phyloP scores from a whole-genome alignment of 768 basidiomycete species.

The Xerocomellus dryophilus region DNA sequence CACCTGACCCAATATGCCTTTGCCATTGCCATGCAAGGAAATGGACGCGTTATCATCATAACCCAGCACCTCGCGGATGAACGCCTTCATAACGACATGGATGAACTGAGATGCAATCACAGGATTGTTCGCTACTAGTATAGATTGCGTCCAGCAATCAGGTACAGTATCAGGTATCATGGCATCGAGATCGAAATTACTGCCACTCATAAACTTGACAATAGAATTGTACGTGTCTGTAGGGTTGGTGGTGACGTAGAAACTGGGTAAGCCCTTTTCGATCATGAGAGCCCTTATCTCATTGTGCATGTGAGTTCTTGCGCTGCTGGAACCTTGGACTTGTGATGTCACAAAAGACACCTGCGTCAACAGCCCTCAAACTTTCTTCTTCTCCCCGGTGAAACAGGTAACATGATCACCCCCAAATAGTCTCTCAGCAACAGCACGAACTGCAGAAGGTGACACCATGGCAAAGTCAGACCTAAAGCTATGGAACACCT shows the following conservation, averaged over 20 bases:
- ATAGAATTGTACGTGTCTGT: neutral
- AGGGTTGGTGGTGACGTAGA: neutral
- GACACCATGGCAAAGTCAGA: neutral
- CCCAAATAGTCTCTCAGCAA: neutral
- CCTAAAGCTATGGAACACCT: neutral
- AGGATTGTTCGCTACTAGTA: neutral
- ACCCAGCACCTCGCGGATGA: neutral
- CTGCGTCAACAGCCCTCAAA: neutral
- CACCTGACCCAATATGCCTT: neutral
- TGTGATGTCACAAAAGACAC: neutral
- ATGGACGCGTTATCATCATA: too few relatives aligned
- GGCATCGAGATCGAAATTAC: neutral
- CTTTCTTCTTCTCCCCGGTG: neutral
- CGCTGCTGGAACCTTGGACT: neutral
- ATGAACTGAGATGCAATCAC: neutral
- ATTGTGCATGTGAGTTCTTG: too few relatives aligned
- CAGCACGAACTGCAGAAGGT: neutral
- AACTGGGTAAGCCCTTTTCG: neutral
- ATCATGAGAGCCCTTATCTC: neutral
- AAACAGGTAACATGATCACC: neutral
- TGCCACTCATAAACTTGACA: neutral
- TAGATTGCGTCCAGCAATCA: neutral
- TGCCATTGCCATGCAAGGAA: too few relatives aligned
- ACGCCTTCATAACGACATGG: neutral
- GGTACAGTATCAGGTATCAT: neutral